Evolutionary conservation across 139 green algal species (phyloP), one percentile per base, ranked within the genome.

Genomic region (Desmodesmus armatus): DNA sequence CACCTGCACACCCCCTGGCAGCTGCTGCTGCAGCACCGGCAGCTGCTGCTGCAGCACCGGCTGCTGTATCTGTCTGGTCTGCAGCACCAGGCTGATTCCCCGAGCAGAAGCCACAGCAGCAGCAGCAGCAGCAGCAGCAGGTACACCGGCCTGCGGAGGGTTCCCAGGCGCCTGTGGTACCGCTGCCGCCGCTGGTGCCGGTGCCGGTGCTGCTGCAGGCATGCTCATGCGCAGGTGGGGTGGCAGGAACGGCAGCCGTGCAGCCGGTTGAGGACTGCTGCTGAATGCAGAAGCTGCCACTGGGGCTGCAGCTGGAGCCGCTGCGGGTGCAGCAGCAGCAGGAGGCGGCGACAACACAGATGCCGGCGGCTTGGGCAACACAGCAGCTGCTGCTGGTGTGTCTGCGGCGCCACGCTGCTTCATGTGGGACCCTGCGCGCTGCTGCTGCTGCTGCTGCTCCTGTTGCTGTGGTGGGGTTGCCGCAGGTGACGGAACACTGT

Each of bases 401-500:
- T 66, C 47, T 15, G 72, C 72, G n/a, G 25, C 19, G 29, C 65
- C 13, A 6, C 65, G 47, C 72, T 80, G 44, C 13, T 66, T 29
- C 72, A 80, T 66, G 23, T 80, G 35, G 44, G 29, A 47, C 2
- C 65, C 7, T 25, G 66, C 4, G 33, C 21, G 29, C 29, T 15
- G 44, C 29, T 66, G 44, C 72, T 80, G 72, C n/a, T 39, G n/a
- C 72, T 80, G 44, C 72, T 80, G 72, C 72, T 80, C 44, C 47
- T 78, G 67, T 0, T 40, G 13, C 27, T 60, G 25, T 21, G 35
- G 70, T n/a, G 41, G 27, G 25, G 41, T 60, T 41, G 40, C 37
- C 29, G 67, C 27, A 7, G 4, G 2, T 21, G 23, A 4, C 39
- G 51, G 15, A 6, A 1, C 19, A 55, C 21, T 15, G 5, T 37